Evolutionary conservation across 2,329 filamentous ascomycete species (phyloP).

Genomic region (Paecilomyces fulvus): DNA sequence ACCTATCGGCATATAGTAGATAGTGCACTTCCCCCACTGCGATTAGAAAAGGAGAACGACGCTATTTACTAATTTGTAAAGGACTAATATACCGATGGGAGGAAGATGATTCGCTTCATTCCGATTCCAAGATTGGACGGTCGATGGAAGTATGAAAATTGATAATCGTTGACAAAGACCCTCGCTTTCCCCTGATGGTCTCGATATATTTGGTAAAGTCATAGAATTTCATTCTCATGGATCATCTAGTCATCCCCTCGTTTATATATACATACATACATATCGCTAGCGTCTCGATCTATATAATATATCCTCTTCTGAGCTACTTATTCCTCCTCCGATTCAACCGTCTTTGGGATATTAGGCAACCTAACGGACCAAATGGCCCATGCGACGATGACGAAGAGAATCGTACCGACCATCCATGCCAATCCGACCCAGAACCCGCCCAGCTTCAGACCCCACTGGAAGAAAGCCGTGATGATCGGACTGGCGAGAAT

Average conservation of each 20-base stretch:
- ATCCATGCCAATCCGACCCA: constrained; percentile 45
- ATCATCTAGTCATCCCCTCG: neutral
- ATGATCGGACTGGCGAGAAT: constrained; percentile 41
- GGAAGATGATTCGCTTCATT: too few relatives aligned
- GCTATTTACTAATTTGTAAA: too few relatives aligned
- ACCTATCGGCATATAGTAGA: too few relatives aligned
- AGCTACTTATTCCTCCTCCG: neutral
- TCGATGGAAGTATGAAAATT: too few relatives aligned
- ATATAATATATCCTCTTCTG: neutral
- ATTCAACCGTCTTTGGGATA: neutral
- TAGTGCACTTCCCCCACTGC: too few relatives aligned
- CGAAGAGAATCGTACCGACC: constrained; percentile 10
- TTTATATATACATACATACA: neutral
- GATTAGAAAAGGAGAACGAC: too few relatives aligned
- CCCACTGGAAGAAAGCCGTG: constrained; percentile 39
- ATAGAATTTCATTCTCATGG: neutral
- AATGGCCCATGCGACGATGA: constrained; percentile 5
- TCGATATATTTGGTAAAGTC: too few relatives aligned
- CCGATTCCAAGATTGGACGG: too few relatives aligned
- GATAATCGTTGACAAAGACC: too few relatives aligned
- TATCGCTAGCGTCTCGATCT: neutral
- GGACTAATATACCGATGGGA: too few relatives aligned
- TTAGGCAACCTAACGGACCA: constrained; percentile 2
- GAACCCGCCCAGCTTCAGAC: constrained; percentile 36
- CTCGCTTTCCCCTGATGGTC: too few relatives aligned